A percentile compares a stretch with the other conserved stretches of the same genome.
Evolutionary conservation across 176 grass and related monocot species (phyloP).

Genomic region (Carex parvula): DNA sequence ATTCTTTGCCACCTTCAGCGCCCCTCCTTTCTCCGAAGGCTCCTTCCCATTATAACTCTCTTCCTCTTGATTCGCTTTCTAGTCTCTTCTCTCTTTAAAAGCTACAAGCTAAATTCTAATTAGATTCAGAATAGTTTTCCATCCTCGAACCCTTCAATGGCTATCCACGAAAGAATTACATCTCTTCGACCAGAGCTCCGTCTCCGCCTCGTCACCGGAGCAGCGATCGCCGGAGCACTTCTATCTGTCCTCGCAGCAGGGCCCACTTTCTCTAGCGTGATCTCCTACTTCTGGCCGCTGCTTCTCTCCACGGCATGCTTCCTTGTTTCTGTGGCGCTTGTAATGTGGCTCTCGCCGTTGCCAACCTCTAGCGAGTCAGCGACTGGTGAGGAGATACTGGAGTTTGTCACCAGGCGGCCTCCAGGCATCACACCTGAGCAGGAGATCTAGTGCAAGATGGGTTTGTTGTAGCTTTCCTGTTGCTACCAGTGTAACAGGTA

Average conservation of each 20-base stretch:
- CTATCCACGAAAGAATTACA: constrained; percentile 35
- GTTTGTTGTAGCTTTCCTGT: neutral
- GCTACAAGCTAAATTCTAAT: constrained; percentile 11
- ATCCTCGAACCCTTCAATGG: constrained; percentile 31
- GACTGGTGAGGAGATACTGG: constrained; percentile 63
- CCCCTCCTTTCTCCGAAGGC: neutral
- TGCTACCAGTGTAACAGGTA: neutral
- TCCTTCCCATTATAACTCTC: neutral
- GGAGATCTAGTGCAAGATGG: constrained; percentile 33
- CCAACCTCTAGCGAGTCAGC: constrained; percentile 33
- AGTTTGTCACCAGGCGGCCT: constrained; percentile 58
- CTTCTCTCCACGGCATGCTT: constrained; percentile 63
- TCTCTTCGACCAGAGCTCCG: constrained; percentile 57
- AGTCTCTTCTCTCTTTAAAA: constrained; percentile 3
- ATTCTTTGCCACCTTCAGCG: constrained; percentile 29
- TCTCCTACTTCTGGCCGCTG: constrained; percentile 75
- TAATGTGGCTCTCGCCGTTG: constrained; percentile 67
- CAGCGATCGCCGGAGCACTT: constrained; percentile 44
- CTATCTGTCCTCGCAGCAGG: constrained; percentile 45
- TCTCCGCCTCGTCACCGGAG: constrained; percentile 32
- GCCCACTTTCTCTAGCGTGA: constrained; percentile 39
- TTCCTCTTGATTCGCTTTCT: neutral
- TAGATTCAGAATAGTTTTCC: neutral
- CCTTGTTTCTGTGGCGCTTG: constrained; percentile 53
- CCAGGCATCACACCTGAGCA: constrained; percentile 31